Conservation (phyloP, 495 filamentous ascomycete genomes). For the Penicillium pancosmium region DNA sequence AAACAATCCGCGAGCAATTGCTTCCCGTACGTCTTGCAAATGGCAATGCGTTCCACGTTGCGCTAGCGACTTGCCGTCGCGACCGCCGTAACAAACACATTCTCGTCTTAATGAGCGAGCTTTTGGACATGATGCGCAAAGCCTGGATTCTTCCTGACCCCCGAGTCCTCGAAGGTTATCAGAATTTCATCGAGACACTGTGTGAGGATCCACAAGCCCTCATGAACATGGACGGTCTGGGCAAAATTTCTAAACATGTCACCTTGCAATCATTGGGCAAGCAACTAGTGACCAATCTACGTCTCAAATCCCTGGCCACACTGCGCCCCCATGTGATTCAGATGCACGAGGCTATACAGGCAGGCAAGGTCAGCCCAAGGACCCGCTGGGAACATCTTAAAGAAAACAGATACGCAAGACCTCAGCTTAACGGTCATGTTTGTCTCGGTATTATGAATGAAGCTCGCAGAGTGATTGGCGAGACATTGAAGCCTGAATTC, state of each 20-base stretch:
- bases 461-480: conserved; percentile 33
- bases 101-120: conserved; percentile 55
- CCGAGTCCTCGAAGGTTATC: conserved; percentile 35
- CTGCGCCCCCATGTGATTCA: conserved; percentile 34
- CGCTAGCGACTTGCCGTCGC: conserved; percentile 66
- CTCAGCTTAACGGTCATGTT: conserved; percentile 2
- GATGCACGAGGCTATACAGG: conserved; percentile 34
- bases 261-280: conserved; percentile 28
- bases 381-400: conserved; percentile 15
- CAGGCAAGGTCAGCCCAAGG: conserved; percentile 3
- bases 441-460: conserved; percentile 30
- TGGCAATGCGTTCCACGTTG: conserved; percentile 67
- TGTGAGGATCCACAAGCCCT: conserved; percentile 36
- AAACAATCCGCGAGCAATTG: conserved; percentile 54
- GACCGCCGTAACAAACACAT: conserved; percentile 71
- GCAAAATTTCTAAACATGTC: conserved; percentile 8
- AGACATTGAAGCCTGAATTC: conserved; percentile 29
- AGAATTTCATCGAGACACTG: conserved; percentile 28
- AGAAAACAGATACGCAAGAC: conserved; percentile 10
- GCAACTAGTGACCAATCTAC: conserved; percentile 32
- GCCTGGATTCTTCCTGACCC: conserved; percentile 38
- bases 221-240: conserved; percentile 27
- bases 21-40: conserved; percentile 37
- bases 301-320: conserved; percentile 20
- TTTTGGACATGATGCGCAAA: conserved; percentile 59